Conservation (phyloP, 306 rosid genomes). For the Myrica gale region DNA sequence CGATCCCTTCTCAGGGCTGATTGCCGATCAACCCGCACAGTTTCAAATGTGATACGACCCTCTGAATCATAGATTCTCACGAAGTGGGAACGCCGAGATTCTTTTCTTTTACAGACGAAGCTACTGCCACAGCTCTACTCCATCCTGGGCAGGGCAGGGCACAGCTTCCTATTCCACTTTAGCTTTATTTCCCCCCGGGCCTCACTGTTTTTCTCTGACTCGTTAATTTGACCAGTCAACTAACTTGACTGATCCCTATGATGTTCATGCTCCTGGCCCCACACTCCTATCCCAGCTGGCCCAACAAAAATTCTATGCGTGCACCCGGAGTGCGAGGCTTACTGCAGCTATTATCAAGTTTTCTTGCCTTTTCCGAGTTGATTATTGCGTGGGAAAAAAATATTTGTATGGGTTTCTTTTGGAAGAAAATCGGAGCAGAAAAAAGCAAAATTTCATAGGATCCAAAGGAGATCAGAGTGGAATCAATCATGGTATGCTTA, state of each 20-base stretch:
- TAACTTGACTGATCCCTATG: conserved; percentile 46
- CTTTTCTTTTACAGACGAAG: too few species aligned
- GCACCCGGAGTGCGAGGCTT: conserved; percentile 16
- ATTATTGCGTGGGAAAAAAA: not conserved
- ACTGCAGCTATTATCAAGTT: not conserved
- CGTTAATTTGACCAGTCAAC: conserved; percentile 65
- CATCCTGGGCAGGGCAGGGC: conserved; percentile 26
- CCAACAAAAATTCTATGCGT: conserved; percentile 31
- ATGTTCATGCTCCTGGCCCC: conserved; percentile 51
- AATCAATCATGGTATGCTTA: conserved; percentile 55
- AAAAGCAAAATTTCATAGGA: conserved; percentile 40
- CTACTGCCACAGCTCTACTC: not conserved
- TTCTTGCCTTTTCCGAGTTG: not conserved
- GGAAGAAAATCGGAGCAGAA: conserved; percentile 30
- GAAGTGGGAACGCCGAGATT: conserved; percentile 38
- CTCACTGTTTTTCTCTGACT: conserved; percentile 29
- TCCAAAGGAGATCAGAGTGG: conserved; percentile 42
- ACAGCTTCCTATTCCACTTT: conserved; percentile 44
- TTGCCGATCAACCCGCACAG: conserved; percentile 19
- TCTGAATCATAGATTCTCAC: conserved; percentile 33
- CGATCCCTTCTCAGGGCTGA: not conserved
- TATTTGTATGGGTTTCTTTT: not conserved
- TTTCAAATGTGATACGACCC: conserved; percentile 32
- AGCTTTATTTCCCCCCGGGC: conserved; percentile 9
- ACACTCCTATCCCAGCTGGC: conserved; percentile 29